phyloP scores from a whole-genome alignment of 2,329 filamentous ascomycete genomes.

The Gyromitra esculenta region DNA sequence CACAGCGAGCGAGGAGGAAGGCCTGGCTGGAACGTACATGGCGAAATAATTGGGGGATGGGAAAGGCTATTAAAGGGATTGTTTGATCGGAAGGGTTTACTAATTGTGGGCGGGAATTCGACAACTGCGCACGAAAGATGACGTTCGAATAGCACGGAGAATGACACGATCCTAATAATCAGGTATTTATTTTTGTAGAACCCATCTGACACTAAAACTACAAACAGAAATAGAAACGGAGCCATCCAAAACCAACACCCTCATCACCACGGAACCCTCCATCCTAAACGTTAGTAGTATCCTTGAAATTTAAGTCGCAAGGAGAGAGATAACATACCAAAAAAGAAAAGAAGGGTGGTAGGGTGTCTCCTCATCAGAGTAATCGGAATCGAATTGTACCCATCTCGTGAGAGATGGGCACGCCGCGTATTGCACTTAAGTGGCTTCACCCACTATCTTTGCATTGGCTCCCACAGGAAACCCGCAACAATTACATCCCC shows the following conservation, averaged over 20 bases:
- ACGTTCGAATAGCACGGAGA: neutral
- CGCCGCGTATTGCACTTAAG: slow-evolving; percentile 82
- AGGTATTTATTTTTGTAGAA: slow-evolving; percentile 7
- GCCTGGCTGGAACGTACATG: no score
- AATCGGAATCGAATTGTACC: slow-evolving; percentile 82
- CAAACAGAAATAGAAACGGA: neutral
- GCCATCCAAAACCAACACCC: neutral
- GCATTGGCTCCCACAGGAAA: slow-evolving; percentile 73
- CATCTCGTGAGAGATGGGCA: slow-evolving; percentile 64
- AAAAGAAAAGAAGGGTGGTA: slow-evolving; percentile 63
- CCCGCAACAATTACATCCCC: slow-evolving; percentile 40
- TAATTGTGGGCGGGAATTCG: no score
- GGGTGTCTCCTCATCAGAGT: slow-evolving; percentile 77
- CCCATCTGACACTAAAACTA: neutral
- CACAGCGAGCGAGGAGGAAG: no score
- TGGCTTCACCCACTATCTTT: slow-evolving; percentile 77
- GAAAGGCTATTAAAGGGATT: no score
- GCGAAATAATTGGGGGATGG: no score
- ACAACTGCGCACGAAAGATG: neutral
- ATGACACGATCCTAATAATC: no score
- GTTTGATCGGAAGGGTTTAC: no score
- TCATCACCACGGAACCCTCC: neutral
- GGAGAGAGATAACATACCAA: slow-evolving; percentile 60
- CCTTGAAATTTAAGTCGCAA: slow-evolving; percentile 16
- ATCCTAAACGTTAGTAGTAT: slow-evolving; percentile 41